These are phyloP conservation scores for Leishmania aethiopica DNA, from an alignment of 208 protist genomes.

Conservation along the genomic window DNA sequence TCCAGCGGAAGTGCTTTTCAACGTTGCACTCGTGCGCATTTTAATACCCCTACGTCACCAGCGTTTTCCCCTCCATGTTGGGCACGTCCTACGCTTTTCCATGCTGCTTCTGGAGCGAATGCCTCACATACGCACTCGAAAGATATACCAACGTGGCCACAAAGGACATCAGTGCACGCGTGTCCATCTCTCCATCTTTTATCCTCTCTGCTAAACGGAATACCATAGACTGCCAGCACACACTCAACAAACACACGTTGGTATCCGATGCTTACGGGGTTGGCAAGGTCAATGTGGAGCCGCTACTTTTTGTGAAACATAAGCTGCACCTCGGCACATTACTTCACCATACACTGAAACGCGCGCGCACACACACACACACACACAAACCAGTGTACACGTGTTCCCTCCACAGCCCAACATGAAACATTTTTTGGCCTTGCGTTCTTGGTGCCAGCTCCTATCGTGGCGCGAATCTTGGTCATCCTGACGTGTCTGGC, in stretches of 20 bases:
- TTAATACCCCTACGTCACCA: neutral
- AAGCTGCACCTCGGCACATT: neutral
- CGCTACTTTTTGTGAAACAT: neutral
- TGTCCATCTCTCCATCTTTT: neutral
- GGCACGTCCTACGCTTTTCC: neutral
- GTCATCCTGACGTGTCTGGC: slow-evolving; percentile 50
- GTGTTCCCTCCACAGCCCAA: neutral
- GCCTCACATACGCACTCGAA: neutral
- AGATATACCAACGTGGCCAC: neutral
- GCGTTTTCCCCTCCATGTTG: neutral
- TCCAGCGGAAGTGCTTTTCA: neutral
- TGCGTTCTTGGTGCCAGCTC: slow-evolving; percentile 33
- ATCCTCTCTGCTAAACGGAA: slow-evolving; percentile 14
- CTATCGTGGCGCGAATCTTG: slow-evolving; percentile 45
- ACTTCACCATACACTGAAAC: neutral
- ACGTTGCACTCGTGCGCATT: neutral
- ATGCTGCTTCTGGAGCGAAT: neutral
- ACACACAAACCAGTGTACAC: neutral
- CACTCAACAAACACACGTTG: neutral
- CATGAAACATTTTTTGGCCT: slow-evolving; percentile 49
- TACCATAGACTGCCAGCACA: neutral
- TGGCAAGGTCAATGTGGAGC: neutral
- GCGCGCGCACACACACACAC: neutral
- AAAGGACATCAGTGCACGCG: neutral
- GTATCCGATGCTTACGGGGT: neutral